phyloP scores from a whole-genome alignment of 2,329 filamentous ascomycete genomes.

The Cercospora canescens region DNA sequence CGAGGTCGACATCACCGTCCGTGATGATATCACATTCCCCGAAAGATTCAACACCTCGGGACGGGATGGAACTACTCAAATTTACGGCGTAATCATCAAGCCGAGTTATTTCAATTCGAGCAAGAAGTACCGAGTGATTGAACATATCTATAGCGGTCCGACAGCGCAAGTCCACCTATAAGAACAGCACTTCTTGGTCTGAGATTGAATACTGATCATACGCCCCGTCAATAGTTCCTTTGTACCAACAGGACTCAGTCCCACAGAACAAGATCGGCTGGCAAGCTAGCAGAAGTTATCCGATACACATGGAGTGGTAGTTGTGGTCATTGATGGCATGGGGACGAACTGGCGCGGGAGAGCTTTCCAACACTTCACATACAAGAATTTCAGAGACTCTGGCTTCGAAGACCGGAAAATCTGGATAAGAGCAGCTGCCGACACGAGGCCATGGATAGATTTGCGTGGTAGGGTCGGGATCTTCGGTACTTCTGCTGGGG shows the following conservation, averaged over 20 bases:
- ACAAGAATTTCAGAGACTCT: slow-evolving; percentile 10
- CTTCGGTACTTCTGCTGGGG: slow-evolving; percentile 5
- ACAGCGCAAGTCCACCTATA: neutral
- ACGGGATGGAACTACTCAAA: slow-evolving; percentile 3
- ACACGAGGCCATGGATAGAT: slow-evolving; percentile 6
- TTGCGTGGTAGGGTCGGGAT: slow-evolving; percentile 4
- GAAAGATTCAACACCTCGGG: slow-evolving; percentile 7
- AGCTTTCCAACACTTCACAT: slow-evolving; percentile 3
- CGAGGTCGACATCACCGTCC: neutral
- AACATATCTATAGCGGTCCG: slow-evolving; percentile 5
- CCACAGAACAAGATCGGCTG: neutral
- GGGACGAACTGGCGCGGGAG: slow-evolving; percentile 12
- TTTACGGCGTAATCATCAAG: slow-evolving; percentile 9
- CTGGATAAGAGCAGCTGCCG: slow-evolving; percentile 13
- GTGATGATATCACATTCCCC: neutral
- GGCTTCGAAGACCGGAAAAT: slow-evolving; percentile 9
- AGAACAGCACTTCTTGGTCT: neutral
- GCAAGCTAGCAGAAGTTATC: neutral
- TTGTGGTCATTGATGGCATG: slow-evolving; percentile 12
- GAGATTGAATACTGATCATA: neutral
- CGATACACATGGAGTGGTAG: slow-evolving; percentile 4
- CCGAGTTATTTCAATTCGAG: slow-evolving; percentile 1
- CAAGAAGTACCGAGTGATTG: slow-evolving; percentile 10
- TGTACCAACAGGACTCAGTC: neutral
- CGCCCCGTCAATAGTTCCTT: neutral